Percentiles rank a stretch among this genome's conserved stretches.
Evolutionary conservation across 1,284 basidiomycete genomes (phyloP).

Genomic region (Ustilago sp.): DNA sequence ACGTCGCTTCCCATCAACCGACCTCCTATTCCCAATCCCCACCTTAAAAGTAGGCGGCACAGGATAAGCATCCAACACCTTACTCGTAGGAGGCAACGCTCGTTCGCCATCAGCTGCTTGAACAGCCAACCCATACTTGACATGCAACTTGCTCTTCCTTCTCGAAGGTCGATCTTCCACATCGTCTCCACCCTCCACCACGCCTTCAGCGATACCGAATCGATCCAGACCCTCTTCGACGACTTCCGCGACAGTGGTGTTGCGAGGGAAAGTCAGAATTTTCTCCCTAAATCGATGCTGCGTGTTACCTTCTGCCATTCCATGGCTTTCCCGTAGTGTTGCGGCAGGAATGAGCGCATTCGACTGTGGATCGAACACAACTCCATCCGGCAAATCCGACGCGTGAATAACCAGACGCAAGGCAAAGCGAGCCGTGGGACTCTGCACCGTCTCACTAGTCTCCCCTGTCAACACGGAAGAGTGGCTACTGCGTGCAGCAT

Average conservation of each 20-base stretch:
- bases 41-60: slow-evolving; percentile 73
- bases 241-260: slow-evolving; percentile 93
- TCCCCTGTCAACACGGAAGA: slow-evolving; percentile 44
- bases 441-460: slow-evolving; percentile 49
- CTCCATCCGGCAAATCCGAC: slow-evolving; percentile 89
- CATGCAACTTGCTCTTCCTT: slow-evolving; percentile 80
- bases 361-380: slow-evolving; percentile 89
- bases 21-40: slow-evolving; percentile 81
- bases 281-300: slow-evolving; percentile 58
- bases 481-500: slow-evolving; percentile 41
- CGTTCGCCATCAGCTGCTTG: slow-evolving; percentile 49
- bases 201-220: slow-evolving; percentile 92
- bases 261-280: slow-evolving; percentile 78
- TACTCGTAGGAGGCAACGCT: slow-evolving; percentile 48
- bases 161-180: slow-evolving; percentile 90
- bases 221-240: slow-evolving; percentile 90
- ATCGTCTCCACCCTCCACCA: slow-evolving; percentile 97
- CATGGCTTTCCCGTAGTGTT: slow-evolving; percentile 37
- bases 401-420: slow-evolving; percentile 87
- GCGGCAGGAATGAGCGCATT: slow-evolving; percentile 80
- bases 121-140: slow-evolving; percentile 80
- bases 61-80: slow-evolving; percentile 80
- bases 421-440: slow-evolving; percentile 79
- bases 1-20: slow-evolving; percentile 80
- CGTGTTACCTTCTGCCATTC: background rate